Evolutionary conservation across 768 basidiomycete species (phyloP), one percentile per base, ranked within the genome.

Genomic region (Myochromella boudieri): DNA sequence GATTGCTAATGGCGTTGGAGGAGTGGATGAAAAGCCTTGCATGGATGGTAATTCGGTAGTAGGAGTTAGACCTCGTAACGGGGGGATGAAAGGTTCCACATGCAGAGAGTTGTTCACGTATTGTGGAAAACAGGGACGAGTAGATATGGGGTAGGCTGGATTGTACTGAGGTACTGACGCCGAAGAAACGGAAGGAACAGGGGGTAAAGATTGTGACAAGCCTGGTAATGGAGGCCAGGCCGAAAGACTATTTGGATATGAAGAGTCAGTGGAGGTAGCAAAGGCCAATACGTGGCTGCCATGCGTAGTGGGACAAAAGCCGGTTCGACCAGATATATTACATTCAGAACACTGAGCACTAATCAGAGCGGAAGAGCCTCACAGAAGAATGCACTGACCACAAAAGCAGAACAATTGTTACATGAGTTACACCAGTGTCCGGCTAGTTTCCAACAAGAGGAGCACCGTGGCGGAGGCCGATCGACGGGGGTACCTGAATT

Each of bases 341-440:
- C 72, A 74, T 25, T 36, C 48, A 31, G 59, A 49, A 47, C 70
- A 73, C 74, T 75, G 39, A 21, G 14, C 27, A 18, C 3, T 33
- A 4, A 20, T 45, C 4, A 43, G 29, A 10, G 10, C 15, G 42
- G 15, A 25, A 26, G 37, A n/a, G 27, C n/a, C 28, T 32, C 15
- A 31, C 22, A 48, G 27, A 17, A 11, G 25, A 45, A 52, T 33
- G 25, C 37, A 58, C 70, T 56, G 53, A 74, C 73, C 45, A 69
- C 55, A 25, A 70, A 57, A 27, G 61, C 55, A 50, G 62, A 61
- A 53, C 73, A 76, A 40, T 63, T 60, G 11, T 51, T 59, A 50
- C 74, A 75, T 27, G 62, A n/a, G n/a, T n/a, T 61, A 48, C 56
- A 69, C 69, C 67, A 69, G 2, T 28, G 34, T 24, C 33, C 47